A percentile compares a stretch with the other conserved stretches of the same genome.
These are phyloP conservation scores for Cyclostephanos invisitatus DNA, from an alignment of 108 stramenopile species.

Conservation along the genomic window DNA sequence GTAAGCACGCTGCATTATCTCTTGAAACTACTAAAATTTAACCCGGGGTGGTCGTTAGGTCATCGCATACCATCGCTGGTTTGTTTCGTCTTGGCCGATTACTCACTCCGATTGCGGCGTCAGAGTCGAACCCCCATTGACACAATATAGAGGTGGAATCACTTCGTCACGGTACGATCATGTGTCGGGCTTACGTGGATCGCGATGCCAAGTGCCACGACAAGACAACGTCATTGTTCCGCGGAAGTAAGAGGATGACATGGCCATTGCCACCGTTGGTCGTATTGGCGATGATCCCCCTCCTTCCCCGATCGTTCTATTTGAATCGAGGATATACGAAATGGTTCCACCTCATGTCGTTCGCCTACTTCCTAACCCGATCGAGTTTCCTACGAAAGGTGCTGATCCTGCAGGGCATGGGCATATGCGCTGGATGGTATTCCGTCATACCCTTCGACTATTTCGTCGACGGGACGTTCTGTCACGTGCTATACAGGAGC, in stretches of 20 bases:
- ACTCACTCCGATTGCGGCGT: too few relatives aligned
- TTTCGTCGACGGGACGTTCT: slow-evolving; percentile 44
- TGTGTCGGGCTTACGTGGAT: too few relatives aligned
- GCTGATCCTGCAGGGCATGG: slow-evolving; percentile 37
- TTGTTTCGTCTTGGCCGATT: too few relatives aligned
- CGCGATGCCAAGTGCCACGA: neutral
- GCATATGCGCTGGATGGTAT: slow-evolving; percentile 62
- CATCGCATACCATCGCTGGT: too few relatives aligned
- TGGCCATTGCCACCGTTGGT: slow-evolving; percentile 27
- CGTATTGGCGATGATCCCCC: slow-evolving; percentile 14
- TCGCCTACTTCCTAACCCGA: slow-evolving; percentile 44
- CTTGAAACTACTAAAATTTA: too few relatives aligned
- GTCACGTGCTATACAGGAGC: slow-evolving; percentile 51
- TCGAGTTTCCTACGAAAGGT: slow-evolving; percentile 43
- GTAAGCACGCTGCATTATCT: too few relatives aligned
- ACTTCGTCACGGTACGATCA: too few relatives aligned
- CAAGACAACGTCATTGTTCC: neutral
- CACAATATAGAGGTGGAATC: too few relatives aligned
- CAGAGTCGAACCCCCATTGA: too few relatives aligned
- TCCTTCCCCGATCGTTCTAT: slow-evolving; percentile 40
- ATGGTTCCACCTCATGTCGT: slow-evolving; percentile 57
- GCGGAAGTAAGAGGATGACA: slow-evolving; percentile 1
- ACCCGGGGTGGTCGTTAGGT: too few relatives aligned
- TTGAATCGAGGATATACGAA: slow-evolving; percentile 62
- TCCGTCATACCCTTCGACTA: slow-evolving; percentile 42